Evolutionary conservation across 768 basidiomycete species (phyloP), one percentile per base, ranked within the genome.

Genomic region (Leccinum pellstonianum): DNA sequence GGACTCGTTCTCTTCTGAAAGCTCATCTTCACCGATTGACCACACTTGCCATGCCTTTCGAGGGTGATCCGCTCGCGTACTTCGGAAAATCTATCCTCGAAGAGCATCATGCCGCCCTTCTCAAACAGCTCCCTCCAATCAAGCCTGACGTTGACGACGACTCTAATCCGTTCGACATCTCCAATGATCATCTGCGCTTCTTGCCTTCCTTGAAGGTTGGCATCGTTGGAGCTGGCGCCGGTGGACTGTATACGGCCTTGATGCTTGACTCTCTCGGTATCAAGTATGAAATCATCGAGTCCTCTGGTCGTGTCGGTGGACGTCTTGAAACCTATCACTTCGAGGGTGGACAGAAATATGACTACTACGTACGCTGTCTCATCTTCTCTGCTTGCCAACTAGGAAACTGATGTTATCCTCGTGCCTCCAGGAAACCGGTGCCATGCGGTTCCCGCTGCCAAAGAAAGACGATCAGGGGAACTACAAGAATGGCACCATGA

Each of bases 221-320:
- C 1, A 65, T 69, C 3, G 14, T 68, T 14, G 68, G 68, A 2
- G 68, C 65, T 2, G 68, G 68, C 1, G 33, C 58, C 17, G 68
- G 62, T 9, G 79, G 79, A 19, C 68, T 81, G 12, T 80, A 79
- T 64, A 66, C 76, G 1, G 82, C 78, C 2, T 66, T 82, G 69
- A 79, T 83, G 0, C 72, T 83, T 15, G 73, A 82, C 33, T 68
- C 66, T 7, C 72, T 80, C 7, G 73, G 66, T 1, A 76, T 82
- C 62, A 58, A 68, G 7, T 83, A 79, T 66, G 75, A 80, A 21
- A 79, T 82, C 46, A 58, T 83, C n/a, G 82, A 83, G 65, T 77
- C 76, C 2, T 67, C 70, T 1, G 64, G 67, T 23, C 77, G 76
- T 15, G 56, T 66, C 33, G 82, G 82, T 2, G 82, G 82, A 27